Evolutionary conservation across 148 eudicot genomes (phyloP).

Genomic region (Drosera capensis): DNA sequence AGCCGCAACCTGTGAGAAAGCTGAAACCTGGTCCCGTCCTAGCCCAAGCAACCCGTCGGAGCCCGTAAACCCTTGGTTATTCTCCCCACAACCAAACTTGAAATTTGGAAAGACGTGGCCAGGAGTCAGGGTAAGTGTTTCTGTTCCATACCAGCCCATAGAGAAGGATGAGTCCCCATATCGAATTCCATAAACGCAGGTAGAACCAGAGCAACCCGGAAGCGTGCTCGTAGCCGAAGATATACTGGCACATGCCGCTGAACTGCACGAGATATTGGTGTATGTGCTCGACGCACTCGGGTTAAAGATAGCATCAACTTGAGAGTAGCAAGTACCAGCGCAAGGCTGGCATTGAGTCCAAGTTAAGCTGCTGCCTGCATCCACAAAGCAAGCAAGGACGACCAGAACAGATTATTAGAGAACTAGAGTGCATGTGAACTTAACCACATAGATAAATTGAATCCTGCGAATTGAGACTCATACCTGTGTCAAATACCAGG

Average conservation of each 20-base stretch:
- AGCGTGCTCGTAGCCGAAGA: neutral
- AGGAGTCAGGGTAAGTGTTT: neutral
- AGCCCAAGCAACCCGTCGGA: neutral
- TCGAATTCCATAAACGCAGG: neutral
- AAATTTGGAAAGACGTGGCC: neutral
- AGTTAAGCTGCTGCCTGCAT: neutral
- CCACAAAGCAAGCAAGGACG: too few species aligned
- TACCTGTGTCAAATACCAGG: slow-evolving; percentile 69
- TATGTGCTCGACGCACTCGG: neutral
- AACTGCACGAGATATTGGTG: neutral
- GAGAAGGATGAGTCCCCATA: neutral
- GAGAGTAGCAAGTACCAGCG: neutral
- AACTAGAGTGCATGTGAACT: too few species aligned
- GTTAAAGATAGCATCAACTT: neutral
- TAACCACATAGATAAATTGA: too few species aligned
- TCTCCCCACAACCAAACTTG: neutral
- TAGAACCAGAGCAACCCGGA: neutral
- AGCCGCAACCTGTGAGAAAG: neutral
- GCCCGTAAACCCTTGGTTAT: neutral
- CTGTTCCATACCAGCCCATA: neutral
- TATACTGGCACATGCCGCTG: neutral
- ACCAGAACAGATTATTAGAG: too few species aligned
- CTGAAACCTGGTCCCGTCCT: neutral
- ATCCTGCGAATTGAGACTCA: too few species aligned
- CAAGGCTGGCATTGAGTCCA: neutral